A percentile compares a stretch with the other conserved stretches of the same genome.
Conservation (phyloP, 768 basidiomycete species). For the Trametes cinnabarina region DNA sequence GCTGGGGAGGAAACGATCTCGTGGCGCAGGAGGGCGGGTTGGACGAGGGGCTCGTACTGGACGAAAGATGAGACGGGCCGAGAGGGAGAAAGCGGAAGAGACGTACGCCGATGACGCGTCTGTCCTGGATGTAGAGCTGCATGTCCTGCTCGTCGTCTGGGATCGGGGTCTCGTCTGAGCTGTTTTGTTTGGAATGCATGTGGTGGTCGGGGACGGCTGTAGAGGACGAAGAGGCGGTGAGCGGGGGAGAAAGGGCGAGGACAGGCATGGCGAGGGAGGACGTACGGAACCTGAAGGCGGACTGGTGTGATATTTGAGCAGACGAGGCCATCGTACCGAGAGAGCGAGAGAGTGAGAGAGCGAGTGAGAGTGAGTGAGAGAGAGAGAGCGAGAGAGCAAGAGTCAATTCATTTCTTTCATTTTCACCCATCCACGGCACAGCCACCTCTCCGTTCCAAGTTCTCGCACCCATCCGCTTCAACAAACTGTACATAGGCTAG, state of each 20-base stretch:
- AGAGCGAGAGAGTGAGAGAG: neutral
- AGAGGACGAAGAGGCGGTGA: neutral
- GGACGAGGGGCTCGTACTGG: slow-evolving; percentile 95
- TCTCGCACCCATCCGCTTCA: no score
- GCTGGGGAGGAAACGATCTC: slow-evolving; percentile 69
- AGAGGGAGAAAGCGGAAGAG: slow-evolving; percentile 1
- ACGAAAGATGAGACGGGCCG: slow-evolving; percentile 2
- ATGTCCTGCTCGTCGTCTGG: slow-evolving; percentile 65
- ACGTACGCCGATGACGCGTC: slow-evolving; percentile 76
- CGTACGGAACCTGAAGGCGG: slow-evolving; percentile 39
- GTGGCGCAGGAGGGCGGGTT: slow-evolving; percentile 86
- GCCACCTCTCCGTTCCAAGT: no score
- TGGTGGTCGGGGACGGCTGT: slow-evolving; percentile 39
- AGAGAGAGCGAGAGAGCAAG: neutral
- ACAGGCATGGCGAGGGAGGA: slow-evolving; percentile 12
- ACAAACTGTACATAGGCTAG: no score
- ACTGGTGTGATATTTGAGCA: slow-evolving; percentile 12
- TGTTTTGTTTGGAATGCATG: slow-evolving; percentile 24
- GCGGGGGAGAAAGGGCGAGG: slow-evolving; percentile 13
- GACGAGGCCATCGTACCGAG: slow-evolving; percentile 7
- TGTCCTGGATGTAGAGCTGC: slow-evolving; percentile 75
- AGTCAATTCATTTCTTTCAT: neutral
- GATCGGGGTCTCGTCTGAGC: slow-evolving; percentile 48
- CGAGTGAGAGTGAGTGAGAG: neutral
- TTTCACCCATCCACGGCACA: no score